Base-by-base conservation (phyloP, 495 filamentous ascomycete species). In the Penicillium nucicola region DNA sequence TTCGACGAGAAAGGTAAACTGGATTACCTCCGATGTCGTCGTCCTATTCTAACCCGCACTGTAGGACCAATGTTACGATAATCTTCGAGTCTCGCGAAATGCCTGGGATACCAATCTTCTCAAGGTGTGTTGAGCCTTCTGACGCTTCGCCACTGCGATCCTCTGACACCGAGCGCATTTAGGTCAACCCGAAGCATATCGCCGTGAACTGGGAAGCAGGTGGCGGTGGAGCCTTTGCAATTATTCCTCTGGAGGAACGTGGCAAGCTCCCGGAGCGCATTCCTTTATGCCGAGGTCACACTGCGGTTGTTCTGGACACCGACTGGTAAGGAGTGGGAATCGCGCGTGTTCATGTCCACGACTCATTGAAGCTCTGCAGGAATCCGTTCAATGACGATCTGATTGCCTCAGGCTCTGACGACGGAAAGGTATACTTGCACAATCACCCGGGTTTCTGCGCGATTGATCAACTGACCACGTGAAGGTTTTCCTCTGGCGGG, bases 101-200 rank as follows among this genome's bases (percentile, higher is more conserved):
- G 92, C 95, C 45, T 98, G 93, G 92, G 93, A 98, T 71, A 96
- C 89, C 68, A 98, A 98, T 72, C 79, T 98, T 45, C 79, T 97
- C 71, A 97, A 97, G 82, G 92, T 93, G 57, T 55, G 79, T 54
- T 20, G 46, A 14, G 31, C 42, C 8, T 36, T 36, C 38, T 33
- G 55, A n/a, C n/a, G n/a, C n/a, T n/a, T n/a, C 55, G 43, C 50
- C 61, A 58, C 52, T 20, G 18, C 33, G 19, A 39, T 53, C 66
- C 75, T 43, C 76, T 57, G 15, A 18, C 18, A 18, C 42, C 75
- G 57, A 18, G 20, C 18, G 20, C 22, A 19, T 55, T 37, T 57
- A 96, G 90, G 92, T 83, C 52, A 98, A 98, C 64, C 91, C 93
- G n/a, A 82, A 90, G 63, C 96, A 95, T 63, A 80, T 98, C 41